Percentiles rank a stretch among this genome's conserved stretches.
Conservation (phyloP, 768 basidiomycete species). For the Lepiota venenata region DNA sequence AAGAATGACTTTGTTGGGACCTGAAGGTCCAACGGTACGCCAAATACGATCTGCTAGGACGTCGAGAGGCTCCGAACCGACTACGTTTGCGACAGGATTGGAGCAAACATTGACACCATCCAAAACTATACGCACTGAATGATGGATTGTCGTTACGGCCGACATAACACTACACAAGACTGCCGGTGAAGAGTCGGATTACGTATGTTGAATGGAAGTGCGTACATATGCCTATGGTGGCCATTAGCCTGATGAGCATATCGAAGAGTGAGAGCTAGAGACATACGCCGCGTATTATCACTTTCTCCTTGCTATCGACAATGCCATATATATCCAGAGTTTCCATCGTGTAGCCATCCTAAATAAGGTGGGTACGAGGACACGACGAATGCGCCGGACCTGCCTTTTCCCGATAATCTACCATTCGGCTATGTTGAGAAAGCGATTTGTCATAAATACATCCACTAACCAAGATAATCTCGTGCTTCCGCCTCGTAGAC, state of each 20-base stretch:
- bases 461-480: conserved; percentile 72
- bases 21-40: conserved; percentile 80
- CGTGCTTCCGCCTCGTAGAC: conserved; percentile 70
- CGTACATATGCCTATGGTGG: conserved; percentile 47
- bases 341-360: conserved; percentile 93
- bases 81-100: conserved; percentile 32
- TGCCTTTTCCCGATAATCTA: conserved; percentile 87
- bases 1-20: conserved; percentile 72
- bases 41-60: conserved; percentile 67
- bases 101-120: background rate
- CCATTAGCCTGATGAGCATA: background rate
- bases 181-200: background rate
- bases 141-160: conserved; percentile 86
- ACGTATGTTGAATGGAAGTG: background rate
- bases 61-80: conserved; percentile 80
- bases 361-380: background rate
- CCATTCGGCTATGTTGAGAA: conserved; percentile 9
- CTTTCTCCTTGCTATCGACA: conserved; percentile 46
- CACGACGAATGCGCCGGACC: background rate
- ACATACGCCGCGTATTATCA: conserved; percentile 54
- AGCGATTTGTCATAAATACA: background rate
- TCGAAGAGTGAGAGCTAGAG: background rate
- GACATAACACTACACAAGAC: conserved; percentile 66
- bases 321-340: conserved; percentile 68
- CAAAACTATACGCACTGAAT: conserved; percentile 54